Conservation (phyloP, 768 basidiomycete genomes). For the Rhodotorula babjevae region DNA sequence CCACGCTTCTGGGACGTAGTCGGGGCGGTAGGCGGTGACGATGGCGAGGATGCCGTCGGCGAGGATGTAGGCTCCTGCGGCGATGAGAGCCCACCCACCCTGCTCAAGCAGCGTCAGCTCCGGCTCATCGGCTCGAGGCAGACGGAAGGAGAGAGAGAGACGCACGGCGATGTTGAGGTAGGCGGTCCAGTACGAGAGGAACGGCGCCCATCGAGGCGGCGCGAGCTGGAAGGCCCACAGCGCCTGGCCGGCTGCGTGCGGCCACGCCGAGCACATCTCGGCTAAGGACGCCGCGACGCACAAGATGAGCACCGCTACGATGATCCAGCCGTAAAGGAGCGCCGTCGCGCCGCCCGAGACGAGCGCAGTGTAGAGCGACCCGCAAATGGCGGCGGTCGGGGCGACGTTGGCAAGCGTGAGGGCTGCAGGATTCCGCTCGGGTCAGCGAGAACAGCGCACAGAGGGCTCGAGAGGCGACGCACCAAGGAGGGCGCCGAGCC, state of each 20-base stretch:
- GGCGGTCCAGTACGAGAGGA: constrained; percentile 12
- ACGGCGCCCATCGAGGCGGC: constrained; percentile 3
- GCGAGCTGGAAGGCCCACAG: constrained; percentile 21
- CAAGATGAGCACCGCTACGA: background rate
- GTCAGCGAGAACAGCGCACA: too few species aligned
- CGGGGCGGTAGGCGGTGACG: constrained; percentile 14
- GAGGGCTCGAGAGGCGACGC: too few species aligned
- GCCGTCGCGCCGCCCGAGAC: constrained; percentile 15
- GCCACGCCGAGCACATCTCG: constrained; percentile 30
- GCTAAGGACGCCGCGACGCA: constrained; percentile 7
- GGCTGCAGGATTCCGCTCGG: background rate
- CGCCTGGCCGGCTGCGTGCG: constrained; percentile 27
- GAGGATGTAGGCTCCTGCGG: constrained; percentile 20
- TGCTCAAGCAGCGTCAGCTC: background rate
- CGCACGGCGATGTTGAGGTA: constrained; percentile 10
- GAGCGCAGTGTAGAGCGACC: constrained; percentile 6
- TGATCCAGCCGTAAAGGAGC: constrained; percentile 23
- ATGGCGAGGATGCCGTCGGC: constrained; percentile 7
- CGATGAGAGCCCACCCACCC: constrained; percentile 2
- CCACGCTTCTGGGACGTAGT: constrained; percentile 2
- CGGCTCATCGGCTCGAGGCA: background rate
- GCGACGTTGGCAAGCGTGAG: background rate
- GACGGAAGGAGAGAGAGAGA: background rate
- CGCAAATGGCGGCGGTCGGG: constrained; percentile 15
- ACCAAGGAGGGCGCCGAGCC: constrained; percentile 2